Evolutionary conservation across 1,139 yeast species (phyloP), one percentile per base, ranked within the genome.

Genomic region (Saccharomyces hybrid): DNA sequence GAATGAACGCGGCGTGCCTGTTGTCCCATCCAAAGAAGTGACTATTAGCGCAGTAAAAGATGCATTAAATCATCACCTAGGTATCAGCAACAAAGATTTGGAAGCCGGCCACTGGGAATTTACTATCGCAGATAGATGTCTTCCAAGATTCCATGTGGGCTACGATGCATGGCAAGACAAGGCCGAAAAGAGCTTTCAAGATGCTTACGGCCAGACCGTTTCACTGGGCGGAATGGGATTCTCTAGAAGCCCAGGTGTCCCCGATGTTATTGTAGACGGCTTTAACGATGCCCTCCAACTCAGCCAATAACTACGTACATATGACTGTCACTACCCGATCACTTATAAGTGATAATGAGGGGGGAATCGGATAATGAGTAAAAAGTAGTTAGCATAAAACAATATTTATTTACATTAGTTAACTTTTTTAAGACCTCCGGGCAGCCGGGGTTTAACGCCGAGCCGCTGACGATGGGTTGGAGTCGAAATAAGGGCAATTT

Each of bases 191-290:
- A 61, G 66, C 14, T 60, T 81, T 2, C 56, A 69, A 1, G 54
- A 65, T 0, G 72, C 71, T 9, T 81, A 74, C 55, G 62, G 69
- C 2, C 75, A 75, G 28, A 74, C 75, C 24, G 66, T 89, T 2
- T 78, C 84, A 1, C 66, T 87, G 8, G 90, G 95, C 24, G 98
- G 97, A 0, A 88, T 86, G 81, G 81, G 89, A 2, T 85, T 86
- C 68, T 88, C 90, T 11, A 79, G 79, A 48, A 95, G 96, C 0
- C 82, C 88, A 1, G 97, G 97, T 0, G 91, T 91, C 0, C 96
- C 96, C 1, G 96, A 90, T 70, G 86, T 93, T 62, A 86, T 88
- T 1, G 70, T 79, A 44, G 82, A 83, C 64, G 80, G 87, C 6
- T 76, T 86, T 54, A 77, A 76, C 51, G 81, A 76, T 54, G 95